Base-by-base conservation (phyloP, 2,329 filamentous ascomycete genomes). In the Colletotrichum magnum region DNA sequence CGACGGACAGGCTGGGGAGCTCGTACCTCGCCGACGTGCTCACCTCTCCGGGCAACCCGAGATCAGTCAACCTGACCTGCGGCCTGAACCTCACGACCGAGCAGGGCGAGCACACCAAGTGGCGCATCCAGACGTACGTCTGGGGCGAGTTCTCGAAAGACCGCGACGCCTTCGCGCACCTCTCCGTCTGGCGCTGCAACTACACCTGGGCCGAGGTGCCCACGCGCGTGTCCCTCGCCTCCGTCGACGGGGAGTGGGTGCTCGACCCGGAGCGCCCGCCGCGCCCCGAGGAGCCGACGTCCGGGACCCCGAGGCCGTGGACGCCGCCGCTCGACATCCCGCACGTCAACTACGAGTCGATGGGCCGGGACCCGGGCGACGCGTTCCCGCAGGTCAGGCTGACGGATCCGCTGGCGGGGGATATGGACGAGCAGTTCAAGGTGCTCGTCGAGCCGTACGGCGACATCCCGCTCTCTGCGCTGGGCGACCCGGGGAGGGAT, bases 101-200 rank as follows among this genome's bases (percentile, higher is more conserved):
- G 15, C 15, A 28, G 2, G 12, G 26, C 6, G 36, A 13, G 5
- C 1, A 28, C 18, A 7, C 18, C 5, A 15, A 21, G 9, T 39
- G 21, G 21, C 36, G 53, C 6, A 24, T 6, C 18, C 28, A 43
- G 15, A 57, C 53, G 3, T 64, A 59, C 15, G 47, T 28, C 4
- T 64, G 47, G 62, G 53, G 52, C 10, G 32, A 32, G 12, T 64
- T 32, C 13, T 32, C 47, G 6, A 18, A n/a, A 5, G n/a, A 21
- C 9, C 16, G 6, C 6, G 16, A 36, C 5, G 18, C 13, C 7
- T 32, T 47, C n/a, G 13, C 43, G 2, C 45, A 32, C 21, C 10
- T 61, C 13, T 13, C 48, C 6, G 21, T 59, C 2, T 52, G 36
- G 47, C 51, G n/a, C 5, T 64, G 62, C 15, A 52, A 59, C 36